Evolutionary conservation across 352 stramenopile genomes (phyloP).

Genomic region (Globisporangium apiculatum): DNA sequence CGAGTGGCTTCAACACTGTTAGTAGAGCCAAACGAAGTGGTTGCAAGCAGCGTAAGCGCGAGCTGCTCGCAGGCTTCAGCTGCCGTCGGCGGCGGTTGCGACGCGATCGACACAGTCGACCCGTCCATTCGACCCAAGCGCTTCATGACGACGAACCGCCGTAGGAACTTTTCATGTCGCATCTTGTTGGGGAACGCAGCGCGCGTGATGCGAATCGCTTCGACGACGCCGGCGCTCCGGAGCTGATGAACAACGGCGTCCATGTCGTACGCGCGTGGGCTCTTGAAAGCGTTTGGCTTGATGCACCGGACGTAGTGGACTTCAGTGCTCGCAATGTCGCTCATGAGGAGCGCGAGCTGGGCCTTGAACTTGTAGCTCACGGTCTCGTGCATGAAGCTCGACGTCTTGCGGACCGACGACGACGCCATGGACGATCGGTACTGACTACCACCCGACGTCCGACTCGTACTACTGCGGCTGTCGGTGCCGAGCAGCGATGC

Average conservation of each 20-base stretch:
- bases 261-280: slow-evolving; percentile 76
- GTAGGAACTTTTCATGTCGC: slow-evolving; percentile 85
- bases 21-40: slow-evolving; percentile 6
- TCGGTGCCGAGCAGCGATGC: slow-evolving; percentile 31
- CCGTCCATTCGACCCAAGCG: slow-evolving; percentile 3
- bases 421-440: not conserved
- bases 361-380: slow-evolving; percentile 89
- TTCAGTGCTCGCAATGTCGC: slow-evolving; percentile 78
- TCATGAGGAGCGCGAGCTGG: slow-evolving; percentile 81
- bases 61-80: slow-evolving; percentile 61
- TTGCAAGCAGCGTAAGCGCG: slow-evolving; percentile 33
- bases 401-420: slow-evolving; percentile 37
- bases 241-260: slow-evolving; percentile 81
- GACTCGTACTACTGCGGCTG: slow-evolving; percentile 4
- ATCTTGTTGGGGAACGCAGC: slow-evolving; percentile 92
- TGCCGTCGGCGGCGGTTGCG: slow-evolving; percentile 31
- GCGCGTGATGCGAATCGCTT: slow-evolving; percentile 88
- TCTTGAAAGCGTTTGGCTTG: slow-evolving; percentile 87
- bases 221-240: slow-evolving; percentile 84
- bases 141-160: slow-evolving; percentile 74
- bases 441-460: not conserved
- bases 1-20: slow-evolving; percentile 24
- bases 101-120: not conserved
- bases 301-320: slow-evolving; percentile 90
- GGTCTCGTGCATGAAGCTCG: slow-evolving; percentile 85